phyloP scores from a whole-genome alignment of 768 basidiomycete species.

The Pulveroboletus frians region DNA sequence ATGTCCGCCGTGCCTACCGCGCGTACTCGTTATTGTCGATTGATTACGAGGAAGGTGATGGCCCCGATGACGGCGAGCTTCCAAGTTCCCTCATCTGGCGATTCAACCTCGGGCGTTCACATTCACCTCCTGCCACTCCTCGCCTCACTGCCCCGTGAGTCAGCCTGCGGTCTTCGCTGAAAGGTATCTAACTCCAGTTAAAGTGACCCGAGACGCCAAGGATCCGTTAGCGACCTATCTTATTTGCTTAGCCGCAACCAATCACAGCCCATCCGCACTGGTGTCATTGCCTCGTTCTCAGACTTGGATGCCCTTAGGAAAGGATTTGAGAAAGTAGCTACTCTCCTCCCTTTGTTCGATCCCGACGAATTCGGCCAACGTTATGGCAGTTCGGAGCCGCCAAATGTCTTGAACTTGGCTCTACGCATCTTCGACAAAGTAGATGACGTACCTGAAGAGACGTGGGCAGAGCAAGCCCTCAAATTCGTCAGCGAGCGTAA shows the following conservation, averaged over 20 bases:
- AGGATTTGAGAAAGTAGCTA: conserved; percentile 72
- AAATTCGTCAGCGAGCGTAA: conserved; percentile 67
- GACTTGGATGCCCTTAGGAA: conserved; percentile 59
- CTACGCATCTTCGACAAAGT: conserved; percentile 81
- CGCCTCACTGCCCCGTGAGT: conserved; percentile 41
- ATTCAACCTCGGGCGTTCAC: conserved; percentile 89
- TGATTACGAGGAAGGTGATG: conserved; percentile 93
- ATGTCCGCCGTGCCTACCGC: conserved; percentile 91
- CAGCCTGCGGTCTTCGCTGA: background rate
- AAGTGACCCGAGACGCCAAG: conserved; percentile 70
- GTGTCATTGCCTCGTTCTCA: conserved; percentile 88
- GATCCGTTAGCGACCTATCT: conserved; percentile 92
- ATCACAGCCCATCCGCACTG: conserved; percentile 84
- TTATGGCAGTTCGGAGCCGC: conserved; percentile 71
- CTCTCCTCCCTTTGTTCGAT: conserved; percentile 71
- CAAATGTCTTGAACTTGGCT: conserved; percentile 93
- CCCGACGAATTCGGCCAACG: conserved; percentile 65
- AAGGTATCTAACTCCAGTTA: conserved; percentile 7
- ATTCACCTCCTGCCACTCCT: conserved; percentile 83
- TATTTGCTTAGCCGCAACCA: conserved; percentile 87
- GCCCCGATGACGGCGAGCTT: conserved; percentile 74
- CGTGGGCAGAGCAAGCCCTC: conserved; percentile 69
- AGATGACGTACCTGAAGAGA: conserved; percentile 71
- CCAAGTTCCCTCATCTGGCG: conserved; percentile 86
- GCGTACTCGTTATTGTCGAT: conserved; percentile 88